phyloP scores from a whole-genome alignment of 805 yeast genomes.

The Ogataea salicorniae region DNA sequence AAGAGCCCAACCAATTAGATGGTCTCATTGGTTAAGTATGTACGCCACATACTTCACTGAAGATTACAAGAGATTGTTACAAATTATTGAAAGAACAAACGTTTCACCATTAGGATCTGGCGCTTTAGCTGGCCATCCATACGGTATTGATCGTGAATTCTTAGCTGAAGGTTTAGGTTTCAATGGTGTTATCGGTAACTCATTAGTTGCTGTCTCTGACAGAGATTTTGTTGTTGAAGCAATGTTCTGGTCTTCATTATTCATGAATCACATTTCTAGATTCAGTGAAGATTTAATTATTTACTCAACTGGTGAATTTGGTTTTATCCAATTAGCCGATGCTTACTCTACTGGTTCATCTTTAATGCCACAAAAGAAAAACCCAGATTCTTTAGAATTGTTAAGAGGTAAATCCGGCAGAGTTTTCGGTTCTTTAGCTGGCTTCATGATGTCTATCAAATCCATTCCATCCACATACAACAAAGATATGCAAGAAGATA shows the following conservation, averaged over 20 bases:
- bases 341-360: slow-evolving; percentile 99
- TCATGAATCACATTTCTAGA: slow-evolving; percentile 93
- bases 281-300: slow-evolving; percentile 92
- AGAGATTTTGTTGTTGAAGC: slow-evolving; percentile 96
- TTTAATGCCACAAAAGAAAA: slow-evolving; percentile 98
- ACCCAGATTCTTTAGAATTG: slow-evolving; percentile 93
- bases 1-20: slow-evolving; percentile 98
- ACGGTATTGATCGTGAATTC: slow-evolving; percentile 94
- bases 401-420: slow-evolving; percentile 97
- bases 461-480: slow-evolving; percentile 98
- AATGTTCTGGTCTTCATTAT: slow-evolving; percentile 90
- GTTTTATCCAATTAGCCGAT: slow-evolving; percentile 87
- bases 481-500: slow-evolving; percentile 98
- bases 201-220: slow-evolving; percentile 94
- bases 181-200: slow-evolving; percentile 85
- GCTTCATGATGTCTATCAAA: slow-evolving; percentile 93
- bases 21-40: slow-evolving; percentile 96
- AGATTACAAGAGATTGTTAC: slow-evolving; percentile 79
- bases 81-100: slow-evolving; percentile 78
- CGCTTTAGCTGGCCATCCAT: slow-evolving; percentile 98
- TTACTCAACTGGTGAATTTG: slow-evolving; percentile 97
- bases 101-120: slow-evolving; percentile 94
- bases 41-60: slow-evolving; percentile 93
- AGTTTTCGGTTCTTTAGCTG: slow-evolving; percentile 90
- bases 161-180: slow-evolving; percentile 79